Evolutionary conservation across 2,329 filamentous ascomycete genomes (phyloP), one percentile per base, ranked within the genome.

Genomic region (Acarospora socialis): DNA sequence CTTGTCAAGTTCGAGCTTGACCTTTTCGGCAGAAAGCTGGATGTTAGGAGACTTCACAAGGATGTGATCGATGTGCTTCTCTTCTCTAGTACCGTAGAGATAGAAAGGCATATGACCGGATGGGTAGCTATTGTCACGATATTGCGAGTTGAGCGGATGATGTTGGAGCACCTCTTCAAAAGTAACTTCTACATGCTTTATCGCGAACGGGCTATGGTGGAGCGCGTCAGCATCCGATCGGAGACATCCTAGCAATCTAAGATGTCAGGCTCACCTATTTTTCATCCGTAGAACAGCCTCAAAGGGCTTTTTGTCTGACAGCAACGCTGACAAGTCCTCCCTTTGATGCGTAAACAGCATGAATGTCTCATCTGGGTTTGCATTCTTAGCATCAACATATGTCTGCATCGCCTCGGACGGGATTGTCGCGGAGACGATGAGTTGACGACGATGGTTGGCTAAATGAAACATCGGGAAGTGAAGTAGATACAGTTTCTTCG

Each of bases 11-110:
- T 24, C 24, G 13, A 41, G 36, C 6, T 32, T n/a, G 23, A 36
- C 13, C 15, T 33, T 33, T 6, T 35, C 23, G 9, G 38, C 33
- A 5, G 36, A 30, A 20, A 39, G 32, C 20, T 49, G 46, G 7
- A 51, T 55, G 40, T 62, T 64, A n/a, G 59, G 60, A 0, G 56
- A 47, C 2, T 48, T 44, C n/a, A 54, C 47, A 14, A 64, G 54
- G 24, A 60, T 48, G 36, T 65, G 61, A n/a, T 59, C 52, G 21
- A 63, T 59, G 33, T 63, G 53, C 1, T 42, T 32, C 23, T 60
- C 50, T 0, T 45, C 25, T 2, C 43, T 20, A 5, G 32, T 48
- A 5, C 60, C 57, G 35, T 63, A 63, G n/a, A 63, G 47, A 19
- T 61, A 63, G 32, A 63, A 63, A 0, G 59, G 59, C 53, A 58